Percentiles rank a stretch among this genome's conserved stretches.
phyloP scores from a whole-genome alignment of 768 basidiomycete species.

The Lentinula aciculospora region DNA sequence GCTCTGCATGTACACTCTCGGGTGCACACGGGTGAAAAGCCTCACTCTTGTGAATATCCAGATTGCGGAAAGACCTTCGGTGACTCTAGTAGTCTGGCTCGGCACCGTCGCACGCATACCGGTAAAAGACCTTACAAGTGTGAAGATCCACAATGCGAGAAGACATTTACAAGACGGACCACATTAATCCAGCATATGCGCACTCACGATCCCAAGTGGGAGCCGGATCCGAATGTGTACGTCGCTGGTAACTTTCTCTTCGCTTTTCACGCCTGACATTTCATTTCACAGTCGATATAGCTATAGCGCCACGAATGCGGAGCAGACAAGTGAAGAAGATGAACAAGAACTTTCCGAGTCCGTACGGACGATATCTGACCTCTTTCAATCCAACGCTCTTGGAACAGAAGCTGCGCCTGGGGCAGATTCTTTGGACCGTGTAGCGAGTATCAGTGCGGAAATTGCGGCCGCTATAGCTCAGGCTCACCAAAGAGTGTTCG shows the following conservation, averaged over 20 bases:
- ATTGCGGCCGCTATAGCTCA: slow-evolving; percentile 78
- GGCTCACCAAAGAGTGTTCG: slow-evolving; percentile 56
- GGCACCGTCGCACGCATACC: slow-evolving; percentile 86
- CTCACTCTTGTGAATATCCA: slow-evolving; percentile 86
- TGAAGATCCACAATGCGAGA: slow-evolving; percentile 76
- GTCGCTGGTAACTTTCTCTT: slow-evolving; percentile 21
- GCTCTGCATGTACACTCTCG: slow-evolving; percentile 85
- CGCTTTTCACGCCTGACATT: neutral
- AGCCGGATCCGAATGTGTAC: slow-evolving; percentile 78
- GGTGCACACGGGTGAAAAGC: slow-evolving; percentile 91
- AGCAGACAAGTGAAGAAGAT: slow-evolving; percentile 40
- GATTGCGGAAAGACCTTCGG: slow-evolving; percentile 85
- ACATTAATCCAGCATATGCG: slow-evolving; percentile 85
- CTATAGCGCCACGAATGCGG: slow-evolving; percentile 67
- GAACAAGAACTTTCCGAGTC: slow-evolving; percentile 66
- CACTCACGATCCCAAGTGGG: slow-evolving; percentile 81
- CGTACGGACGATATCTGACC: slow-evolving; percentile 67
- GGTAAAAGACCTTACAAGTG: slow-evolving; percentile 86
- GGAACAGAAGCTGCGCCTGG: slow-evolving; percentile 21
- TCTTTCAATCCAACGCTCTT: slow-evolving; percentile 48
- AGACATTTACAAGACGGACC: slow-evolving; percentile 83
- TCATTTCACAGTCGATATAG: slow-evolving; percentile 58
- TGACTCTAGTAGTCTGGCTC: slow-evolving; percentile 87
- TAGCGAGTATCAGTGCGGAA: slow-evolving; percentile 76
- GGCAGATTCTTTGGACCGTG: slow-evolving; percentile 52